Conservation (phyloP, 805 yeast genomes). For the Candida peoriensis region DNA sequence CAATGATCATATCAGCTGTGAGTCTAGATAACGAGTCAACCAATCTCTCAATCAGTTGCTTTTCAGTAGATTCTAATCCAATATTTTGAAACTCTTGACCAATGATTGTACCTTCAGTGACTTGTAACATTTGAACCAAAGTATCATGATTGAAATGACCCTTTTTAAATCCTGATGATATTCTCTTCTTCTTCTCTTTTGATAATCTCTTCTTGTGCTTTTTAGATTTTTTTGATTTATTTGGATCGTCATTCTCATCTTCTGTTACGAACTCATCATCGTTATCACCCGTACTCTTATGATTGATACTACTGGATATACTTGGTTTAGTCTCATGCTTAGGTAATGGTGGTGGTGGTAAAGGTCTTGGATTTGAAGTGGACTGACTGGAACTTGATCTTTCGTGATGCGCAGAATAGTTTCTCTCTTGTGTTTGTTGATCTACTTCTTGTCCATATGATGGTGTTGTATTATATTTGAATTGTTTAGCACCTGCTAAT, state of each 20-base stretch:
- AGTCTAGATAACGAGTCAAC: conserved; percentile 81
- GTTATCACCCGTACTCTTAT: conserved; percentile 7
- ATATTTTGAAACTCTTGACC: conserved; percentile 65
- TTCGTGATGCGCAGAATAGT: background rate
- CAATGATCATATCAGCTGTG: conserved; percentile 87
- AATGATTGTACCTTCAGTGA: conserved; percentile 36
- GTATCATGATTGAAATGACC: conserved; percentile 28
- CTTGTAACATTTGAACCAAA: conserved; percentile 30
- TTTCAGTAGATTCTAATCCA: conserved; percentile 71
- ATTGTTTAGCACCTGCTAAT: background rate
- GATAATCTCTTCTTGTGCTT: conserved; percentile 2
- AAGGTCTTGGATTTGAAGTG: conserved; percentile 15
- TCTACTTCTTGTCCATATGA: background rate
- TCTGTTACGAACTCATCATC: conserved; percentile 26
- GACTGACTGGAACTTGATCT: conserved; percentile 2
- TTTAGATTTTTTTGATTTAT: conserved; percentile 1
- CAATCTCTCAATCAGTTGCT: conserved; percentile 74
- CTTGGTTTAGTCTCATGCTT: conserved; percentile 16
- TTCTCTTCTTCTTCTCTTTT: conserved; percentile 7
- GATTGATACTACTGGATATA: background rate
- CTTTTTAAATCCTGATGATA: conserved; percentile 13
- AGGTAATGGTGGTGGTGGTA: conserved; percentile 27
- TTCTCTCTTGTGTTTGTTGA: background rate
- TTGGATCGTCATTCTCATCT: conserved; percentile 14
- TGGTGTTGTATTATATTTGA: background rate